These are phyloP conservation scores for Agrocybe chaxingu DNA, from an alignment of 768 basidiomycete genomes.

Conservation along the genomic window DNA sequence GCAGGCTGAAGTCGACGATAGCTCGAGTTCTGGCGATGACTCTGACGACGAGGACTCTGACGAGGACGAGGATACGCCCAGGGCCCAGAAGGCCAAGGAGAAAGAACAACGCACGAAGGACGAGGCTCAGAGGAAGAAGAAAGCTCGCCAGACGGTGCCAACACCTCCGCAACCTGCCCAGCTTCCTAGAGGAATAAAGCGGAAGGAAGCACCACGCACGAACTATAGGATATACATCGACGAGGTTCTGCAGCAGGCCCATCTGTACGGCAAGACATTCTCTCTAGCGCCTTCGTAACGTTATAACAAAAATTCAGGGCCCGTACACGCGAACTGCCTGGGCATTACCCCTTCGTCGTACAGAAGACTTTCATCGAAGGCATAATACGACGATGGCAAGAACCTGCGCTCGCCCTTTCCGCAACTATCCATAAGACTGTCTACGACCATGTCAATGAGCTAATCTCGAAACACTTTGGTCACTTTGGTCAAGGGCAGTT, in stretches of 20 bases:
- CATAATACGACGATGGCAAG: slow-evolving; percentile 44
- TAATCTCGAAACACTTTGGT: slow-evolving; percentile 49
- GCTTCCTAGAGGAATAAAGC: background rate
- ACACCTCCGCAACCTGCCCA: background rate
- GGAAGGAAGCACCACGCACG: background rate
- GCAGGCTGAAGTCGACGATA: no score
- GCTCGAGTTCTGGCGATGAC: no score
- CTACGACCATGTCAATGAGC: slow-evolving; percentile 30
- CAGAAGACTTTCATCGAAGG: slow-evolving; percentile 45
- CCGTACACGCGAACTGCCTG: slow-evolving; percentile 68
- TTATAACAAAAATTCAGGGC: slow-evolving; percentile 37
- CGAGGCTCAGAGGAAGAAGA: no score
- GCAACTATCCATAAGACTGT: slow-evolving; percentile 34
- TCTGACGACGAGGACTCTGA: background rate
- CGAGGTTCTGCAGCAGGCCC: slow-evolving; percentile 44
- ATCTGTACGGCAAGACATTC: slow-evolving; percentile 33
- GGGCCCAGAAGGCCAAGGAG: no score
- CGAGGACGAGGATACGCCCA: no score
- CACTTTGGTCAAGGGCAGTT: slow-evolving; percentile 51
- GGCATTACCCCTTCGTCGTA: slow-evolving; percentile 62
- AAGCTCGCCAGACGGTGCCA: no score
- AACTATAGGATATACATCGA: slow-evolving; percentile 39
- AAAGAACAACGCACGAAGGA: no score
- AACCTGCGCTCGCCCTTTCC: slow-evolving; percentile 46
- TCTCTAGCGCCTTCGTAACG: background rate